Evolutionary conservation across 768 basidiomycete genomes (phyloP), one percentile per base, ranked within the genome.

Genomic region (Astraeus odoratus): DNA sequence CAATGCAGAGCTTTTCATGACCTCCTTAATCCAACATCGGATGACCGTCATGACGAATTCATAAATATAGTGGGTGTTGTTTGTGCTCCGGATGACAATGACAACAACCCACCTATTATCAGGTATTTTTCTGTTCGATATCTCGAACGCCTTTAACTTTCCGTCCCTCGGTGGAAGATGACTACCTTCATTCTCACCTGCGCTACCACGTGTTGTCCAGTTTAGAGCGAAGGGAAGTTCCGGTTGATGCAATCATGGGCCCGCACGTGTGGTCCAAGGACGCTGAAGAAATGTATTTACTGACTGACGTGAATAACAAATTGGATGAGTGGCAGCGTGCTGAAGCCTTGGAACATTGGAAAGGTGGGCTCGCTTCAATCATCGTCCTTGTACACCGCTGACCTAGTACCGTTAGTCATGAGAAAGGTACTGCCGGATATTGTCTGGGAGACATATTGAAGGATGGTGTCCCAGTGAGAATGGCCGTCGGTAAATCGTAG

Each of bases 1-100:
- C 75, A 78, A 53, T 98, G 95, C 58, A 78, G 91, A 18, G 83
- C 75, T 2, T 93, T 94, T 69, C 83, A 86, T 49, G 95, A 97
- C 61, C 64, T 69, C 5, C 61, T 78, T 15, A 67, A 64, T 12
- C 47, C 58, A 3, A 56, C 78, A 6, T 55, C 68, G 0, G 69
- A 75, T 16, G 74, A 81, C 38, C 64, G 76, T 51, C 59, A 66
- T 29, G 60, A 68, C 1, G 75, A 78, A 22, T 79, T 86, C 57
- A 66, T 82, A 43, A 94, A 94, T 59, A 75, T 91, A 70, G 90
- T 91, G 48, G 41, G 74, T 67, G 8, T 10, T 46, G 29, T 16
- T 27, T 39, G 16, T 18, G 29, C 18, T 3, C 12, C 23, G 26
- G n/a, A 31, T 4, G 15, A 43, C 30, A 27, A 15, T 33, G 18